Conservation (phyloP, 2,329 filamentous ascomycete genomes). For the Metarhizium robertsii region DNA sequence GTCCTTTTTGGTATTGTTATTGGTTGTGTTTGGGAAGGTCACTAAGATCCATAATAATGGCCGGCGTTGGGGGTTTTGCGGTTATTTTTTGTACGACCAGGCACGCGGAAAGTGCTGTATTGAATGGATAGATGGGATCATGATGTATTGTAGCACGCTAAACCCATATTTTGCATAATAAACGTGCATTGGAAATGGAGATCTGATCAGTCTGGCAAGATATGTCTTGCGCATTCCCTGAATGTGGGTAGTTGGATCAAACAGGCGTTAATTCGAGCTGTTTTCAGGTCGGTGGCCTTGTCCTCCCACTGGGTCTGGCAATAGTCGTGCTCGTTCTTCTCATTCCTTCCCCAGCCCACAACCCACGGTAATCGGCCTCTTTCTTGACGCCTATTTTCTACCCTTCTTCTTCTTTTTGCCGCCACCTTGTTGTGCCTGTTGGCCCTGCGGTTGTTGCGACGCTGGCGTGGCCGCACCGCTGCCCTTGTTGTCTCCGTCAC, state of each 20-base stretch:
- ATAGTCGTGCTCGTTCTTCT: not conserved
- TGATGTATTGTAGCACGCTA: constrained; percentile 9
- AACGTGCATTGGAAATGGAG: not conserved
- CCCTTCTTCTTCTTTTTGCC: constrained; percentile 64
- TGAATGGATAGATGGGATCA: constrained; percentile 10
- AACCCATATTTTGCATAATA: not conserved
- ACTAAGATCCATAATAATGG: constrained; percentile 8
- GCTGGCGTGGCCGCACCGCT: constrained; percentile 17
- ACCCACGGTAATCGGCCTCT: not conserved
- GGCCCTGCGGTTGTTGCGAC: constrained; percentile 10
- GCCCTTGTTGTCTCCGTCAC: constrained; percentile 19
- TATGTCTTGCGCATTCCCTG: not conserved
- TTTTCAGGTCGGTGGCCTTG: not conserved
- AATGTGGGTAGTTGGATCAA: not conserved
- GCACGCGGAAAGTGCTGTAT: not conserved
- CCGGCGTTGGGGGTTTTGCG: constrained; percentile 10
- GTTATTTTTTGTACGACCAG: constrained; percentile 1
- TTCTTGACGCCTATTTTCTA: constrained; percentile 44
- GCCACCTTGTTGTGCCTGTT: constrained; percentile 21
- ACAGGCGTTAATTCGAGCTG: not conserved
- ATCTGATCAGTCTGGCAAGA: not conserved
- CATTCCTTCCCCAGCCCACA: too few relatives aligned
- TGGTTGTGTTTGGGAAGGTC: constrained; percentile 1
- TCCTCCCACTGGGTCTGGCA: not conserved
- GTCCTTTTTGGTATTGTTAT: not conserved